Evolutionary conservation across 176 grass and related monocot species (phyloP).

Genomic region (Poa pratensis): DNA sequence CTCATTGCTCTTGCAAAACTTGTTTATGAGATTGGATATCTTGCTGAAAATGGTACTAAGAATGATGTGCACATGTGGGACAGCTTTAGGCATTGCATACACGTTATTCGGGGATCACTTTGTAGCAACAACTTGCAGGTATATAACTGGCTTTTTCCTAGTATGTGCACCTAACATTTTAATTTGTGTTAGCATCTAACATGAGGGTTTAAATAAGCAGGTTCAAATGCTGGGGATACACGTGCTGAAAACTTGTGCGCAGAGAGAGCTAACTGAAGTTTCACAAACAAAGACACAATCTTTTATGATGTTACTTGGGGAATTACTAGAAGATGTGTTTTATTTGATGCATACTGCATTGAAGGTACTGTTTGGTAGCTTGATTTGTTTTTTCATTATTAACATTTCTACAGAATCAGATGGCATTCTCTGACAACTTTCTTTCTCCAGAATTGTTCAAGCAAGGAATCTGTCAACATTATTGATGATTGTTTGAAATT

Average conservation of each 20-base stretch:
- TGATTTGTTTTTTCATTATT: slow-evolving; percentile 34
- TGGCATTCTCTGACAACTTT: slow-evolving; percentile 30
- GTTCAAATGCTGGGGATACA: slow-evolving; percentile 73
- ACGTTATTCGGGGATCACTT: slow-evolving; percentile 65
- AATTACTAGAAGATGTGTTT: slow-evolving; percentile 79
- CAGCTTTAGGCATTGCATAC: slow-evolving; percentile 67
- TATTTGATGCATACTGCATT: slow-evolving; percentile 61
- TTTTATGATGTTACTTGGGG: slow-evolving; percentile 65
- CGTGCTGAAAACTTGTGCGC: slow-evolving; percentile 82
- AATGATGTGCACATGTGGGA: slow-evolving; percentile 48
- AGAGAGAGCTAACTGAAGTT: slow-evolving; percentile 78
- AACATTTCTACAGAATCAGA: slow-evolving; percentile 24
- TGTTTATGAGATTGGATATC: slow-evolving; percentile 56
- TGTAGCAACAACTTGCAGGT: slow-evolving; percentile 71
- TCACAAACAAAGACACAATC: slow-evolving; percentile 55
- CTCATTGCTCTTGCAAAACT: slow-evolving; percentile 70
- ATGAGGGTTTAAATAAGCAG: slow-evolving; percentile 55
- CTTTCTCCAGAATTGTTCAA: slow-evolving; percentile 75
- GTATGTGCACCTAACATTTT: slow-evolving; percentile 16
- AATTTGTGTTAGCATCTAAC: slow-evolving; percentile 17
- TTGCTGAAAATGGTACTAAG: slow-evolving; percentile 48
- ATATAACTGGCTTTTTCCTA: slow-evolving; percentile 29
- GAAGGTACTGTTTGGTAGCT: slow-evolving; percentile 65
- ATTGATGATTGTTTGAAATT: slow-evolving; percentile 86
- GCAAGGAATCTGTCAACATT: slow-evolving; percentile 66